Evolutionary conservation across 2,329 filamentous ascomycete genomes (phyloP).

Genomic region (Emericellopsis cladophorae): DNA sequence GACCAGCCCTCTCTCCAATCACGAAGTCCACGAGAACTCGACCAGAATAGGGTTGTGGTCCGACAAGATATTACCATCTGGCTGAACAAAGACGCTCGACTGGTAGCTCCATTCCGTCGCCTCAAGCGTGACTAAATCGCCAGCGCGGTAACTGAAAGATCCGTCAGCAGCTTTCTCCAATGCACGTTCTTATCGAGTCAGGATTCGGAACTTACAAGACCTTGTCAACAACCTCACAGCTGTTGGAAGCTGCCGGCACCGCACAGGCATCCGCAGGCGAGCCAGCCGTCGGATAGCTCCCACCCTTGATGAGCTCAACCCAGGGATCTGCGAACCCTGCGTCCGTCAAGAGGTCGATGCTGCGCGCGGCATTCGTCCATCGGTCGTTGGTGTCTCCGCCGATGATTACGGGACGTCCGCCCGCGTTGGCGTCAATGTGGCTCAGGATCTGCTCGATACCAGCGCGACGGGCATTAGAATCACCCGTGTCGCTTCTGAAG

Average conservation of each 20-base stretch:
- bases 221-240: conserved; percentile 57
- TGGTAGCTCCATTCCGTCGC: conserved; percentile 43
- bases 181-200: neutral
- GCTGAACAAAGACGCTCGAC: conserved; percentile 40
- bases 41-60: conserved; percentile 55
- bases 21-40: conserved; percentile 30
- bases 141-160: conserved; percentile 31
- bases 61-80: conserved; percentile 41
- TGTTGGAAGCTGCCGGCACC: conserved; percentile 40
- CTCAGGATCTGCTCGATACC: conserved; percentile 47
- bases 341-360: conserved; percentile 34
- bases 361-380: conserved; percentile 35
- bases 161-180: neutral
- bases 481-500: conserved; percentile 30
- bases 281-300: conserved; percentile 30
- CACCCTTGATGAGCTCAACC: conserved; percentile 39
- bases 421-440: conserved; percentile 42
- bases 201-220: conserved; percentile 25
- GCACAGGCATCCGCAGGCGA: conserved; percentile 28
- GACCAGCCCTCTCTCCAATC: neutral
- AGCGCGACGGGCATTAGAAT: conserved; percentile 40
- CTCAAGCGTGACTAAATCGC: conserved; percentile 27
- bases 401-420: conserved; percentile 48
- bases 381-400: conserved; percentile 55
- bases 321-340: conserved; percentile 45